A percentile compares a stretch with the other conserved stretches of the same genome.
Evolutionary conservation across 345 rosid species (phyloP).

Genomic region (Excoecaria cochinchinensis): DNA sequence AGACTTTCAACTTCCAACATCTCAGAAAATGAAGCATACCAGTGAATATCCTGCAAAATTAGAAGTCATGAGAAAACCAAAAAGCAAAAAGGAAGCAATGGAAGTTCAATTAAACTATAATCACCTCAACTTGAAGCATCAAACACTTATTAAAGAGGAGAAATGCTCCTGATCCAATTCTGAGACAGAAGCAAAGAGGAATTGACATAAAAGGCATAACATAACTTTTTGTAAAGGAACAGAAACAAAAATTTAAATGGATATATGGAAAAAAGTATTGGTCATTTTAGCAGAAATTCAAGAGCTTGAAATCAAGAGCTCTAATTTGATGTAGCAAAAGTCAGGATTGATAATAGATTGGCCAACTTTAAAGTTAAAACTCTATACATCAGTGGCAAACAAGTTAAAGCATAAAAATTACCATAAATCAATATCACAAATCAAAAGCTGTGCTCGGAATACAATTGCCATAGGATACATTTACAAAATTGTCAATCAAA

Average conservation of each 20-base stretch:
- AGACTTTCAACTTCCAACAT: constrained; percentile 60
- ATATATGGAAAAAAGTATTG: neutral
- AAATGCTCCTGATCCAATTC: constrained; percentile 52
- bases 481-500: neutral
- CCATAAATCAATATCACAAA: neutral
- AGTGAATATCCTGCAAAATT: constrained; percentile 46
- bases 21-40: constrained; percentile 53
- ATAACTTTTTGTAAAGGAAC: neutral
- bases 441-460: neutral
- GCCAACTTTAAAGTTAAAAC: neutral
- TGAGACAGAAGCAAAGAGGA: constrained; percentile 32
- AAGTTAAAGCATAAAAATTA: neutral
- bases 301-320: neutral
- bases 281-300: neutral
- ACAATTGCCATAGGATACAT: too few relatives aligned
- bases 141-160: constrained; percentile 59
- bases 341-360: neutral
- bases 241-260: neutral
- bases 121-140: constrained; percentile 71
- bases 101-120: constrained; percentile 4
- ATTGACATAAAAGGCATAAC: neutral
- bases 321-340: neutral
- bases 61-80: constrained; percentile 15
- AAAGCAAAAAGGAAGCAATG: constrained; percentile 9
- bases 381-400: neutral